phyloP scores from a whole-genome alignment of 305 asterid genomes.

The Withania somnifera region DNA sequence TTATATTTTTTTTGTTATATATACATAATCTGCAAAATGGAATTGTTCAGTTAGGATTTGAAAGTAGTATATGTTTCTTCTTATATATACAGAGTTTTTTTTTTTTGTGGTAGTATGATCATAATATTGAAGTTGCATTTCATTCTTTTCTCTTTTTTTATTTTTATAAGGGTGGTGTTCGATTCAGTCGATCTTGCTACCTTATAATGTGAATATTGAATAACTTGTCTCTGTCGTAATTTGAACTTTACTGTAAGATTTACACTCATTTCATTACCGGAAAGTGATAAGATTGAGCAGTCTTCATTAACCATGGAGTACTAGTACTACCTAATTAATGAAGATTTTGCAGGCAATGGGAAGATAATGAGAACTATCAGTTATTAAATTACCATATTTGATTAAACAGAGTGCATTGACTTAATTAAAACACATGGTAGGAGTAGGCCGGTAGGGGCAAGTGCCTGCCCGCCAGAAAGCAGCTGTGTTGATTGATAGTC shows the following conservation, averaged over 20 bases:
- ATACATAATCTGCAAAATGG: conserved; percentile 1
- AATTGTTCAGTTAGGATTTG: not conserved
- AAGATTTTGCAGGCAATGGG: not conserved
- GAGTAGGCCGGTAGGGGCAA: not conserved
- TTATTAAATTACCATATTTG: not conserved
- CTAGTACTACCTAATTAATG: no score
- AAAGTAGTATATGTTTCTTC: not conserved
- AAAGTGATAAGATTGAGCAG: no score
- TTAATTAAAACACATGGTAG: not conserved
- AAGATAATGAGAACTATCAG: not conserved
- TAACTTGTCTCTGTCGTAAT: not conserved
- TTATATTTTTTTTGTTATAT: not conserved
- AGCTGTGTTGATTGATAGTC: not conserved
- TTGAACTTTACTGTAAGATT: no score
- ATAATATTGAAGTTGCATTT: not conserved
- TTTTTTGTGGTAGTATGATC: not conserved
- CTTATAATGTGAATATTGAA: no score
- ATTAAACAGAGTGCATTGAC: not conserved
- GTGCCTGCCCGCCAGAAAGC: not conserved
- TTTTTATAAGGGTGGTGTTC: no score
- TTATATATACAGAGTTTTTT: not conserved
- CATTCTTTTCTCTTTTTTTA: no score
- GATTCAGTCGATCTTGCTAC: no score
- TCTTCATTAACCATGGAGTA: no score
- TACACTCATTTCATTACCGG: no score